phyloP scores from a whole-genome alignment of 805 yeast genomes.

The Jamesozyma gamospora region DNA sequence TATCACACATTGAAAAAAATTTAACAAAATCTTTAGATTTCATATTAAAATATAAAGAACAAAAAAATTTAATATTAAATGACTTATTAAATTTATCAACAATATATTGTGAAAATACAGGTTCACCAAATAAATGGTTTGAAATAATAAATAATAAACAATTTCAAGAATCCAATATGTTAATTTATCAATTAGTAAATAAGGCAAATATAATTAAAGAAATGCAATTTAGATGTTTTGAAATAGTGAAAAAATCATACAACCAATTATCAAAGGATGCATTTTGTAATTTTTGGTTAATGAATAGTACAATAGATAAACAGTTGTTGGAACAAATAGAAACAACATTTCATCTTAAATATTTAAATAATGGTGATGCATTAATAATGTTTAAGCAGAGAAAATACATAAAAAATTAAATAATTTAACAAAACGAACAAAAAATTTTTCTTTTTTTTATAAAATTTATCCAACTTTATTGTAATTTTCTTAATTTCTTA shows the following conservation, averaged over 20 bases:
- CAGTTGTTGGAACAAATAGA: not conserved
- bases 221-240: constrained; percentile 11
- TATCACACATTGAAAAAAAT: constrained; percentile 16
- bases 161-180: not conserved
- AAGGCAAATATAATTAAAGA: constrained; percentile 9
- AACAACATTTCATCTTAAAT: constrained; percentile 3
- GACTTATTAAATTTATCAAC: constrained; percentile 1
- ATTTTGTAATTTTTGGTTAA: constrained; percentile 12
- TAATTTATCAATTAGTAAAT: constrained; percentile 8
- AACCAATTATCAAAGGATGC: constrained; percentile 14
- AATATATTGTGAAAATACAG: constrained; percentile 2
- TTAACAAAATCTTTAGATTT: constrained; percentile 8
- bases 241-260: constrained; percentile 10
- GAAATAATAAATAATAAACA: constrained; percentile 2
- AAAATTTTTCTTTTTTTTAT: too few species aligned
- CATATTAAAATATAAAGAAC: not conserved
- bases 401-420: not conserved
- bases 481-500: too few species aligned
- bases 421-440: too few species aligned
- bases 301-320: constrained; percentile 1
- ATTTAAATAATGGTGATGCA: constrained; percentile 1
- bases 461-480: too few species aligned
- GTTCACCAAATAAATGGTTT: constrained; percentile 12
- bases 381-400: constrained; percentile 10
- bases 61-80: not conserved